phyloP scores from a whole-genome alignment of 345 rosid genomes.

The Eucalyptus grandis region DNA sequence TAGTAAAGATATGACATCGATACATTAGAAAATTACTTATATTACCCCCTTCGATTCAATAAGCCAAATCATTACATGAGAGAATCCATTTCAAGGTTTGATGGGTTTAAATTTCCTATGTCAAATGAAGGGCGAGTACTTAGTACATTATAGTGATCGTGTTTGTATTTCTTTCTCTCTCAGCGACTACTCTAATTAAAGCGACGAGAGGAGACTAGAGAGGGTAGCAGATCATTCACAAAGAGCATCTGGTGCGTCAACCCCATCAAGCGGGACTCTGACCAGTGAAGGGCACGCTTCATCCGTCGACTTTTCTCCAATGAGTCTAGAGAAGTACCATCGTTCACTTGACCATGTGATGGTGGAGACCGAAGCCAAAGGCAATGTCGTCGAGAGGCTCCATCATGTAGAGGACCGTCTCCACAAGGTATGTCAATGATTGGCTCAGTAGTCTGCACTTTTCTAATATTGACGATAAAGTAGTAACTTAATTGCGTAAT shows the following conservation, averaged over 20 bases:
- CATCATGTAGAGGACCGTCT: constrained; percentile 23
- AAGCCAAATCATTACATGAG: background rate
- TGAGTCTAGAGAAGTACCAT: constrained; percentile 29
- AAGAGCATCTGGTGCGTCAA: constrained; percentile 20
- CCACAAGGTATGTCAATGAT: constrained; percentile 7
- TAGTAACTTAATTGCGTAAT: background rate
- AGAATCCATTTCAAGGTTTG: background rate
- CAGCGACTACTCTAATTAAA: constrained; percentile 6
- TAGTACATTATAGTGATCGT: background rate
- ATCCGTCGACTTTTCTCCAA: constrained; percentile 18
- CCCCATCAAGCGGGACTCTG: constrained; percentile 24
- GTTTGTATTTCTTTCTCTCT: background rate
- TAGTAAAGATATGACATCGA: background rate
- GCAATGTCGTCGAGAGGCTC: constrained; percentile 27
- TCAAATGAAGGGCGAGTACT: background rate
- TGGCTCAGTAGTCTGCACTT: background rate
- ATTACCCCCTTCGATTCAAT: background rate
- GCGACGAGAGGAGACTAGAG: constrained; percentile 32
- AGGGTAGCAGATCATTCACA: constrained; percentile 4
- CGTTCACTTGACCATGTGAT: constrained; percentile 30
- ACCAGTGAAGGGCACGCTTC: constrained; percentile 26
- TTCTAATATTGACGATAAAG: background rate
- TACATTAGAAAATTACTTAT: no score
- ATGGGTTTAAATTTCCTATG: background rate
- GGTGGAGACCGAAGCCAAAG: constrained; percentile 30